Base-by-base conservation (phyloP, 1,284 basidiomycete species). In the Ustilago xerochloae region DNA sequence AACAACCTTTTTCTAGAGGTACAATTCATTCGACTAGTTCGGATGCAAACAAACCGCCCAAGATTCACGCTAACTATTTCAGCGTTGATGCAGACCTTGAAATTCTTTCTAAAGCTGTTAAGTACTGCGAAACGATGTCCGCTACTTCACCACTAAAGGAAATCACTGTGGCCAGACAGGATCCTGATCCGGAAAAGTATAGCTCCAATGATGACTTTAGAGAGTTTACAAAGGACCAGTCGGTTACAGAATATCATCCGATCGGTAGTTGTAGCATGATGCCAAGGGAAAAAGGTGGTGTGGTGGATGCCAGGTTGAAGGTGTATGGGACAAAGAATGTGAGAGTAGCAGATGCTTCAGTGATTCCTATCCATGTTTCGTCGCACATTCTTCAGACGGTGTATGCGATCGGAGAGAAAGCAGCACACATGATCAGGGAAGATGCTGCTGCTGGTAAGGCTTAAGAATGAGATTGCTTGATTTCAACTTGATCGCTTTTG, bases 311-410 rank as follows among this genome's bases (percentile, higher is more conserved):
- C 20, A 85, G 88, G 51, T 84, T 91, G 43, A 86, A 86, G 76
- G 90, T 91, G 16, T 89, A 91, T 79, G 90, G 90, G 18, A 87
- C 88, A 5, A 77, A 87, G 80, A 91, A 91, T 85, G 86, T 93
- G 70, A 80, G 85, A 26, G 83, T 86, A 13, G 81, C 85, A 35
- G 86, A 87, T 66, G 81, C 85, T 6, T 49, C 41, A 6, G 54
- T 75, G 46, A 65, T 76, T n/a, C 74, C 74, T 15, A 58, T 76
- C 32, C 74, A 76, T 30, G 70, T 76, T 3, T 59, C 53, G 15
- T 68, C 61, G 36, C 74, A 76, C 51, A 76, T 76, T 35, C 62
- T 69, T 8, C 57, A 66, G 13, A 68, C 68, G 18, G 70, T 76
- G 15, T 76, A 76, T 49, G 74, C 74, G 15, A 45, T 76, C 5